phyloP scores from a whole-genome alignment of 305 asterid genomes.

The Nicotiana rustica region DNA sequence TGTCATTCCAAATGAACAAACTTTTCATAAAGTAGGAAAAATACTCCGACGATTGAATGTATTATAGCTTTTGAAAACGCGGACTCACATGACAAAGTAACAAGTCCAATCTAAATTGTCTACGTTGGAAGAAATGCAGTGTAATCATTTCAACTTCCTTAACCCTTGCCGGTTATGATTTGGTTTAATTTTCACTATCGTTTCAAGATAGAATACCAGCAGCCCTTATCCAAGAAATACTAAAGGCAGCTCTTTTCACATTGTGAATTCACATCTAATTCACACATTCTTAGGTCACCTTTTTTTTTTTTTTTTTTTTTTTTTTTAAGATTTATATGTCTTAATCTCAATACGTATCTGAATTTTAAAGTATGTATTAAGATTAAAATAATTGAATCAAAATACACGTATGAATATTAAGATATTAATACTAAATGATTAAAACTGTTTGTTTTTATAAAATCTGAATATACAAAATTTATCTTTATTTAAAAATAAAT shows the following conservation, averaged over 20 bases:
- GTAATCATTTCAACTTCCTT: not conserved
- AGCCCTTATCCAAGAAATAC: not conserved
- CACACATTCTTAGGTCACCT: not conserved
- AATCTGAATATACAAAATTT: no score
- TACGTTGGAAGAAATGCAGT: not conserved
- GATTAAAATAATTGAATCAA: no score
- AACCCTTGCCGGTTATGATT: not conserved
- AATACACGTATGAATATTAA: no score
- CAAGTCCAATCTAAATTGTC: not conserved
- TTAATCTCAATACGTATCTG: no score
- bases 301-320: no score
- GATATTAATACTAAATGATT: no score
- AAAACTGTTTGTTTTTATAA: no score
- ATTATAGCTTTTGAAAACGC: not conserved
- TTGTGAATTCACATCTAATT: not conserved
- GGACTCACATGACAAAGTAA: not conserved
- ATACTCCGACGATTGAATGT: not conserved
- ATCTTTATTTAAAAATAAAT: no score
- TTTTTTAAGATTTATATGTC: no score
- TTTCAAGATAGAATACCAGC: not conserved
- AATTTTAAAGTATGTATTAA: no score
- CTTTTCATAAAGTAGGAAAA: not conserved
- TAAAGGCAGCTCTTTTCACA: not conserved
- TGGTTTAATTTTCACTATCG: not conserved
- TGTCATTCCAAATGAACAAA: not conserved